A percentile compares a stretch with the other conserved stretches of the same genome.
Evolutionary conservation across 2,329 filamentous ascomycete genomes (phyloP).

Genomic region (Kalmusia sp.): DNA sequence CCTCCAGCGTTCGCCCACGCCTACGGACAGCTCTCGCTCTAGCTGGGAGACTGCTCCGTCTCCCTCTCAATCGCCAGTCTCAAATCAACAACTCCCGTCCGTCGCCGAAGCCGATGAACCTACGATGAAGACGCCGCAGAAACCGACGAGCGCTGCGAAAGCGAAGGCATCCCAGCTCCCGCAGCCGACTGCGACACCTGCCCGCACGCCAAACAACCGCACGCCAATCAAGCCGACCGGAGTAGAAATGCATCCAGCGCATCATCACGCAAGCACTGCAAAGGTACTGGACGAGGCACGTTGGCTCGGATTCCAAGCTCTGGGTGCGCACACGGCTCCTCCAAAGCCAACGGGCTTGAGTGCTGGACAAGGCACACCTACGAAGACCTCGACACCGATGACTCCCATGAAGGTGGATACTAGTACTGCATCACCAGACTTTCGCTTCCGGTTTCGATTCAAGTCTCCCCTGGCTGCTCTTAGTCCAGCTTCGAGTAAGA

Average conservation of each 20-base stretch:
- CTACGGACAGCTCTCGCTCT: constrained; percentile 24
- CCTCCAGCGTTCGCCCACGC: constrained; percentile 36
- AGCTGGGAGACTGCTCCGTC: constrained; percentile 40
- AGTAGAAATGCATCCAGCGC: constrained; percentile 91
- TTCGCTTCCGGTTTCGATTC: constrained; percentile 69
- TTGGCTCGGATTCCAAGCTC: constrained; percentile 76
- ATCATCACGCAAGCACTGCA: constrained; percentile 75
- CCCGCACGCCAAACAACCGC: constrained; percentile 63
- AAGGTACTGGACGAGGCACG: constrained; percentile 81
- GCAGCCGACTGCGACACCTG: constrained; percentile 45
- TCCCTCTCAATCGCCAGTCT: constrained; percentile 17
- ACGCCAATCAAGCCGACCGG: constrained; percentile 73
- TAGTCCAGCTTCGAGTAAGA: constrained; percentile 64
- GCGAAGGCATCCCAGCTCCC: constrained; percentile 54
- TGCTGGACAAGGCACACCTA: constrained; percentile 66
- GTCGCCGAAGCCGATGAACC: constrained; percentile 23
- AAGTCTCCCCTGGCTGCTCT: constrained; percentile 63
- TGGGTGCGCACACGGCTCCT: constrained; percentile 64
- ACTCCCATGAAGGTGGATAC: constrained; percentile 22
- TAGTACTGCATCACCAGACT: constrained; percentile 58
- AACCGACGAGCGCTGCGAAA: constrained; percentile 17
- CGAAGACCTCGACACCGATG: constrained; percentile 55
- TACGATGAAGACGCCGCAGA: constrained; percentile 32
- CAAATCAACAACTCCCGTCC: constrained; percentile 25
- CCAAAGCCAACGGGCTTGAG: constrained; percentile 50